Conservation (phyloP, 1,284 basidiomycete genomes). For the Flammula alnicola region DNA sequence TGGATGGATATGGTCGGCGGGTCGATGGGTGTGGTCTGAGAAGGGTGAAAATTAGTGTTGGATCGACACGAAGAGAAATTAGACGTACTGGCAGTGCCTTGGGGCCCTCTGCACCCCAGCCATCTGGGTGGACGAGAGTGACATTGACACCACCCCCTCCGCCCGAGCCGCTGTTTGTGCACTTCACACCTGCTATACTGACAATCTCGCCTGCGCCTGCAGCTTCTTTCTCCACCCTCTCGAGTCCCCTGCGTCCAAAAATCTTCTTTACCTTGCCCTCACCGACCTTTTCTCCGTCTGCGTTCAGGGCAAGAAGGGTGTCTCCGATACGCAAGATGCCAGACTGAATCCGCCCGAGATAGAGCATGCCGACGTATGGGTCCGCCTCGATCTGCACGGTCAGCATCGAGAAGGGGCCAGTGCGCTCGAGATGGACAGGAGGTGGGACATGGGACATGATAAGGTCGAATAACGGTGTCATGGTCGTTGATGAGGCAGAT, state of each 20-base stretch:
- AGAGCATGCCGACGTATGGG: conserved; percentile 49
- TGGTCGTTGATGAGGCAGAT: conserved; percentile 28
- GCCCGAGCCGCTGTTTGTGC: conserved; percentile 11
- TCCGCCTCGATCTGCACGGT: conserved; percentile 51
- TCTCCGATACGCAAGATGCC: conserved; percentile 44
- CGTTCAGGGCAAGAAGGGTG: conserved; percentile 41
- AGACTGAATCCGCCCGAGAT: conserved; percentile 49
- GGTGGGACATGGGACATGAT: conserved; percentile 47
- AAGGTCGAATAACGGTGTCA: conserved; percentile 48
- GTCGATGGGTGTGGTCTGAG: conserved; percentile 50
- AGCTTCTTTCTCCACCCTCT: conserved; percentile 42
- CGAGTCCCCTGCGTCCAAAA: conserved; percentile 42
- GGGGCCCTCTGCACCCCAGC: conserved; percentile 45
- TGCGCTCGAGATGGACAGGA: conserved; percentile 41
- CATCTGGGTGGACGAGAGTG: conserved; percentile 45
- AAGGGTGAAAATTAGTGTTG: not conserved
- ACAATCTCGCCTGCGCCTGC: conserved; percentile 52
- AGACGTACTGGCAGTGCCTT: conserved; percentile 41
- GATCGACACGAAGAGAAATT: not conserved
- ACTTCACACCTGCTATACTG: conserved; percentile 49
- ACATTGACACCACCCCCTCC: conserved; percentile 46
- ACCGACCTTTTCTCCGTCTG: conserved; percentile 46
- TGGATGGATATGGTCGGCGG: conserved; percentile 53
- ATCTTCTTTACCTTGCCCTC: conserved; percentile 54
- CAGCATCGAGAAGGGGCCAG: conserved; percentile 50